Conservation (phyloP, 805 yeast species). For the Blastobotrys attinorum region DNA sequence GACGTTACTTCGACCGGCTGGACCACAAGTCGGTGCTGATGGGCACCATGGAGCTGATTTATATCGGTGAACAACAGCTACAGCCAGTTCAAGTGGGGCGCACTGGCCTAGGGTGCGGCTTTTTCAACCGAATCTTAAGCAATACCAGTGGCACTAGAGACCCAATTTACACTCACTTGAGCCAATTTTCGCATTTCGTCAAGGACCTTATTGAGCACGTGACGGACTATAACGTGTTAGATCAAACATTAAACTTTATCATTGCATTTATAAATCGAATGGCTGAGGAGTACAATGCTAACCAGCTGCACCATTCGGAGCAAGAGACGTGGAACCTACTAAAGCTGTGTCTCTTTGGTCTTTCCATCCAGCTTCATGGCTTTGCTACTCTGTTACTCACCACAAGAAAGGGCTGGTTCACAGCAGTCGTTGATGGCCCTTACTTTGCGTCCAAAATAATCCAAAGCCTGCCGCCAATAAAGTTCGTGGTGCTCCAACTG, state of each 20-base stretch:
- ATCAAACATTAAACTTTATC: conserved; percentile 4
- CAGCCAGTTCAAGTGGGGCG: no score
- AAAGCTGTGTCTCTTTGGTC: conserved; percentile 20
- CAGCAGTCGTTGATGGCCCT: conserved; percentile 2
- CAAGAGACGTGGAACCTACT: conserved; percentile 13
- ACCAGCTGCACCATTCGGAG: no score
- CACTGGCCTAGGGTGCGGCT: not conserved
- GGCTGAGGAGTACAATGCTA: not conserved
- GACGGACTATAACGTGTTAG: conserved; percentile 4
- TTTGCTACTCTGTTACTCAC: conserved; percentile 14
- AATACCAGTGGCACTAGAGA: not conserved
- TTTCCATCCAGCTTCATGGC: conserved; percentile 23
- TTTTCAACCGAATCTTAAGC: not conserved
- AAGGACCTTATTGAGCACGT: not conserved
- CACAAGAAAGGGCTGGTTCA: not conserved
- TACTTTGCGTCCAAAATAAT: conserved; percentile 17
- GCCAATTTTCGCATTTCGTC: conserved; percentile 13
- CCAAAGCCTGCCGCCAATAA: conserved; percentile 15
- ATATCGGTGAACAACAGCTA: not conserved
- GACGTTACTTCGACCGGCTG: not conserved
- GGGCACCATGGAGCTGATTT: not conserved
- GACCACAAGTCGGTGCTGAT: conserved; percentile 1
- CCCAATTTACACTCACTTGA: conserved; percentile 7
- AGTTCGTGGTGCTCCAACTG: conserved; percentile 22
- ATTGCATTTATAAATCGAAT: not conserved